phyloP scores from a whole-genome alignment of 148 eudicot species.

The Pouteria glomerata region DNA sequence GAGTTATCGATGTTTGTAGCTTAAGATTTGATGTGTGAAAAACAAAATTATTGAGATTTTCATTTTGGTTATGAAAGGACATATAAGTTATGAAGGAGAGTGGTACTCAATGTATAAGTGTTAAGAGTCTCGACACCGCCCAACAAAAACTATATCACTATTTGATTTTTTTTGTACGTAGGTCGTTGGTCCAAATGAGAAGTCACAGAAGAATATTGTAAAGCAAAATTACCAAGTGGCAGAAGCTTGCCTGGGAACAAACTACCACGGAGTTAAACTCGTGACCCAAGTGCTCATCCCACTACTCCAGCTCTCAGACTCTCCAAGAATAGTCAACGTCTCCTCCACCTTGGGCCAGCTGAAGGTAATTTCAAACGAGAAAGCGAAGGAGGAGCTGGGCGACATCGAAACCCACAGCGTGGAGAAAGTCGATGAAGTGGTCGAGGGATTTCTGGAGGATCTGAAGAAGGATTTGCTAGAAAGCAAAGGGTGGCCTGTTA shows the following conservation, averaged over 20 bases:
- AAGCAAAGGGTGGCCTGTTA: constrained; percentile 19
- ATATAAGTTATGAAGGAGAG: too few relatives aligned
- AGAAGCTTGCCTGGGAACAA: constrained; percentile 37
- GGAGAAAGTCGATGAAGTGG: constrained; percentile 28
- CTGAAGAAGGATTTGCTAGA: constrained; percentile 16
- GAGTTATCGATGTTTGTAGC: too few relatives aligned
- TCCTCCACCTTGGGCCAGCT: constrained; percentile 28
- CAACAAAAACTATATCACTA: too few relatives aligned
- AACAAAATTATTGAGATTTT: too few relatives aligned
- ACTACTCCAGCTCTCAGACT: constrained; percentile 36
- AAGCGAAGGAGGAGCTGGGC: constrained; percentile 18
- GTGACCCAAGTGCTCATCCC: constrained; percentile 28
- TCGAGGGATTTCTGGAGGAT: constrained; percentile 27
- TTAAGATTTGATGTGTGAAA: too few relatives aligned
- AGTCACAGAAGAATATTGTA: neutral
- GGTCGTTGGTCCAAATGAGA: neutral
- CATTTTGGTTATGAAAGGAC: too few relatives aligned
- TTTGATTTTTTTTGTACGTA: too few relatives aligned
- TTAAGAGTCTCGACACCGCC: too few relatives aligned
- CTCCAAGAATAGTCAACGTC: constrained; percentile 35
- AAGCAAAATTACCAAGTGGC: constrained; percentile 18
- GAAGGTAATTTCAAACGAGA: constrained; percentile 17
- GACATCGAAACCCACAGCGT: constrained; percentile 28
- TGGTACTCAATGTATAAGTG: too few relatives aligned
- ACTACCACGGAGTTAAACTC: constrained; percentile 38